Evolutionary conservation across 2,329 filamentous ascomycete genomes (phyloP).

Genomic region (Cytospora mali): DNA sequence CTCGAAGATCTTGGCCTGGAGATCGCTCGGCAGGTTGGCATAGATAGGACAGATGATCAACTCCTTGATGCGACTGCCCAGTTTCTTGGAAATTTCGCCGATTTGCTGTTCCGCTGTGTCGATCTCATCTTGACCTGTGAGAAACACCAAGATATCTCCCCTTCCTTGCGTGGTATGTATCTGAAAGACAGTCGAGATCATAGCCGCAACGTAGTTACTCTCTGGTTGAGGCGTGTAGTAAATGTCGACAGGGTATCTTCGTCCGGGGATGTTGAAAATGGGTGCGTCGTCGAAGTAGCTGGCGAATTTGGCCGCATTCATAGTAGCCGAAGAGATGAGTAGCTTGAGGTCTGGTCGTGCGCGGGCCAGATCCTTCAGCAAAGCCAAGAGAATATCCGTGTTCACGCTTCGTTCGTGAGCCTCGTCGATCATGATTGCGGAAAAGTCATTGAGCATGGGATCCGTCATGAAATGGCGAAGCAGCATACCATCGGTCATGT

Average conservation of each 20-base stretch:
- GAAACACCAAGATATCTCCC: conserved; percentile 91
- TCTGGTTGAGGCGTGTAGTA: conserved; percentile 90
- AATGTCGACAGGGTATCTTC: conserved; percentile 86
- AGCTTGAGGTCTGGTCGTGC: conserved; percentile 85
- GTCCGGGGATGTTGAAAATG: conserved; percentile 92
- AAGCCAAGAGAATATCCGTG: conserved; percentile 84
- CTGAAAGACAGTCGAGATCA: conserved; percentile 91
- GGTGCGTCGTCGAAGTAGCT: conserved; percentile 90
- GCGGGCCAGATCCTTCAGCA: conserved; percentile 85
- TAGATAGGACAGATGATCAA: conserved; percentile 93
- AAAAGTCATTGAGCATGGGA: conserved; percentile 79
- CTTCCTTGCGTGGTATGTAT: conserved; percentile 85
- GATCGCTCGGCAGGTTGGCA: conserved; percentile 85
- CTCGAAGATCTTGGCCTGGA: conserved; percentile 93
- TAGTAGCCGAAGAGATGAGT: conserved; percentile 90
- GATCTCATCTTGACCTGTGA: conserved; percentile 96
- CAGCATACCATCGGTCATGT: conserved; percentile 97
- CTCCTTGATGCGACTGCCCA: conserved; percentile 82
- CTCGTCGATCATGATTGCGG: conserved; percentile 93
- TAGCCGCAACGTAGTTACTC: conserved; percentile 89
- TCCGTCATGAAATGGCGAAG: conserved; percentile 88
- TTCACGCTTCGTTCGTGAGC: conserved; percentile 92
- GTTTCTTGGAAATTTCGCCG: conserved; percentile 81
- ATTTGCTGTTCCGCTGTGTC: conserved; percentile 84
- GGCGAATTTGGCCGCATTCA: conserved; percentile 91